Evolutionary conservation across 139 green algal species (phyloP).

Genomic region (Coccomyxa sp.): DNA sequence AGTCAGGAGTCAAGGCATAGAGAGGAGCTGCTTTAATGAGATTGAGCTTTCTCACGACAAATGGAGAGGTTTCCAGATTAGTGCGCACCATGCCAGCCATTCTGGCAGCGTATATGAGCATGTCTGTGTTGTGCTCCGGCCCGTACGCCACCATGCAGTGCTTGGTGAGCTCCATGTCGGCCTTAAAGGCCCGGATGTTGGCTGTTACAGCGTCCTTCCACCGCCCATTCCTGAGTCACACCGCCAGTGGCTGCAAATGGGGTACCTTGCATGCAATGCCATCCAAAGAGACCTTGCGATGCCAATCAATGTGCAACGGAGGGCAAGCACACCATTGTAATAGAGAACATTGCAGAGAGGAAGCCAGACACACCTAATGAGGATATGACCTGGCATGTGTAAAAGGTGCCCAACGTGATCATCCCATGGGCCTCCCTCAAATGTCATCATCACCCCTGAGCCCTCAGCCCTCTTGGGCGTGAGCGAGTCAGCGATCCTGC

Average conservation of each 20-base stretch:
- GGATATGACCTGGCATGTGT: slow-evolving; percentile 54
- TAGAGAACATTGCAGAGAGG: background rate
- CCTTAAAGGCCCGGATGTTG: slow-evolving; percentile 35
- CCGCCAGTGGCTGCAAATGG: background rate
- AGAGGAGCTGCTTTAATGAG: no score
- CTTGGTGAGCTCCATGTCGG: slow-evolving; percentile 13
- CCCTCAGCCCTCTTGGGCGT: background rate
- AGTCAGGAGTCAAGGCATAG: background rate
- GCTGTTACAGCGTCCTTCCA: slow-evolving; percentile 32
- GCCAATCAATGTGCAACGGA: no score
- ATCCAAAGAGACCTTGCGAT: background rate
- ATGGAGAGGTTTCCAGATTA: no score
- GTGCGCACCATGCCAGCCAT: slow-evolving; percentile 32
- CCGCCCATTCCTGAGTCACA: slow-evolving; percentile 8
- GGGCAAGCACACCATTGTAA: background rate
- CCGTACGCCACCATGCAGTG: slow-evolving; percentile 32
- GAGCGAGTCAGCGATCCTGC: background rate
- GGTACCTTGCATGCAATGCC: background rate
- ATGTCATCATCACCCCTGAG: slow-evolving; percentile 28
- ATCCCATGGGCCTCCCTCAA: background rate
- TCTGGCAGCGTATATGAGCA: slow-evolving; percentile 46
- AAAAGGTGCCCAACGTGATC: slow-evolving; percentile 34
- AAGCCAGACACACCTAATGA: slow-evolving; percentile 12
- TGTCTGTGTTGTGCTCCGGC: slow-evolving; percentile 34
- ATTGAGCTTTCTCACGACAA: no score